These are phyloP conservation scores for Fennellomyces sp. DNA, from an alignment of 371 early-diverging fungal genomes.

Conservation along the genomic window DNA sequence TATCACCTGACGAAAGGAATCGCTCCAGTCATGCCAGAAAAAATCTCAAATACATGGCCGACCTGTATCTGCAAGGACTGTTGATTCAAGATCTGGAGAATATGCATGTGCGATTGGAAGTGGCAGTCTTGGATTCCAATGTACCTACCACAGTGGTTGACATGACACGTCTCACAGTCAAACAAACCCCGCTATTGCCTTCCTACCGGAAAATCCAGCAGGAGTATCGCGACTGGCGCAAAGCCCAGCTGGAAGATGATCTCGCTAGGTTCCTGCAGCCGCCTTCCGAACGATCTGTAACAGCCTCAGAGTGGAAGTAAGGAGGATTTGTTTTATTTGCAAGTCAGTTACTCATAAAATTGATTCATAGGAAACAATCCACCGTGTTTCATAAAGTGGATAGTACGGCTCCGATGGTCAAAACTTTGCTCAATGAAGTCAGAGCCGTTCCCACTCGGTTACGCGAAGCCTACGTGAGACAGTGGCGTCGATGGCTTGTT, in stretches of 20 bases:
- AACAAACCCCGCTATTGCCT: constrained; percentile 55
- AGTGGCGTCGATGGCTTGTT: constrained; percentile 57
- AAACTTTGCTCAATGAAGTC: constrained; percentile 50
- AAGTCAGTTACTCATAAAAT: neutral
- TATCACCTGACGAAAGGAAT: constrained; percentile 54
- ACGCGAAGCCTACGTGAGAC: constrained; percentile 58
- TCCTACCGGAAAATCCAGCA: constrained; percentile 35
- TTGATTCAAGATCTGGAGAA: constrained; percentile 44
- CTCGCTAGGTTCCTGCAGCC: constrained; percentile 5
- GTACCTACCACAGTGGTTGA: constrained; percentile 62
- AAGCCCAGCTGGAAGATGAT: constrained; percentile 32
- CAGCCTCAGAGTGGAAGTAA: constrained; percentile 29
- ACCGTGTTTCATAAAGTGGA: constrained; percentile 43
- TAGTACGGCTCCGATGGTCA: constrained; percentile 55
- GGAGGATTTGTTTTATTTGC: neutral
- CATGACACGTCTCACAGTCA: constrained; percentile 47
- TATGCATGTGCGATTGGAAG: constrained; percentile 30
- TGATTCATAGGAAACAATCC: neutral
- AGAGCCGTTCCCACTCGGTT: constrained; percentile 47
- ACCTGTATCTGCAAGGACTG: constrained; percentile 60
- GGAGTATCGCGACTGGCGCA: constrained; percentile 32
- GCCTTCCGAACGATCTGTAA: neutral
- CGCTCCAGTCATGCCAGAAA: constrained; percentile 66
- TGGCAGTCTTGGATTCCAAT: constrained; percentile 52
- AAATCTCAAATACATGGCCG: constrained; percentile 57